Conservation (phyloP, 192 early-diverging fungal genomes). For the Dimargaris xerosporica region DNA sequence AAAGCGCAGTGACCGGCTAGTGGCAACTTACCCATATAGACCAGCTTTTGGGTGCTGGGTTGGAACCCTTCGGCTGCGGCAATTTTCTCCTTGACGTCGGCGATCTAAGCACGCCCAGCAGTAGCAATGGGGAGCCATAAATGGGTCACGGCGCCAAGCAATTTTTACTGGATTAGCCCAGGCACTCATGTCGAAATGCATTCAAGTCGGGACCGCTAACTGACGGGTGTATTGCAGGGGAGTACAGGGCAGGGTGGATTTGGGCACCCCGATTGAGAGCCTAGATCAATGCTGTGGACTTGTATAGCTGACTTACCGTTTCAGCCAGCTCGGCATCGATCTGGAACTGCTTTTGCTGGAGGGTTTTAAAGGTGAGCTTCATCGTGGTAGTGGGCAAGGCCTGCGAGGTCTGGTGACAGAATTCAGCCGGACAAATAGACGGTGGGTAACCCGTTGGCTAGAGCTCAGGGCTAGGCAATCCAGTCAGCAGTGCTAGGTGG, state of each 20-base stretch:
- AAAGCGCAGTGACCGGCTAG: background rate
- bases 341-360: slow-evolving; percentile 70
- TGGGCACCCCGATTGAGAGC: background rate
- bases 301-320: slow-evolving; percentile 33
- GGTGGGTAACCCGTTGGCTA: no score
- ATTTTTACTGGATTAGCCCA: no score
- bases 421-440: no score
- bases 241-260: background rate
- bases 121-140: no score
- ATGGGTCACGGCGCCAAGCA: background rate
- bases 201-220: no score
- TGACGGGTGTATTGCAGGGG: background rate
- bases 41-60: slow-evolving; percentile 66
- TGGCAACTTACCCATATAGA: slow-evolving; percentile 43
- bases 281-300: background rate
- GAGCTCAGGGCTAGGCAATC: no score
- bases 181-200: no score
- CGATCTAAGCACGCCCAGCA: no score
- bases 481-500: no score
- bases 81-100: slow-evolving; percentile 63
- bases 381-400: no score
- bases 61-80: slow-evolving; percentile 51
- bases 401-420: no score
- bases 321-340: slow-evolving; percentile 58
- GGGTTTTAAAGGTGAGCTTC: slow-evolving; percentile 83